Base-by-base conservation (phyloP, 164 flowering plant species). In the Chimonanthus praecox region DNA sequence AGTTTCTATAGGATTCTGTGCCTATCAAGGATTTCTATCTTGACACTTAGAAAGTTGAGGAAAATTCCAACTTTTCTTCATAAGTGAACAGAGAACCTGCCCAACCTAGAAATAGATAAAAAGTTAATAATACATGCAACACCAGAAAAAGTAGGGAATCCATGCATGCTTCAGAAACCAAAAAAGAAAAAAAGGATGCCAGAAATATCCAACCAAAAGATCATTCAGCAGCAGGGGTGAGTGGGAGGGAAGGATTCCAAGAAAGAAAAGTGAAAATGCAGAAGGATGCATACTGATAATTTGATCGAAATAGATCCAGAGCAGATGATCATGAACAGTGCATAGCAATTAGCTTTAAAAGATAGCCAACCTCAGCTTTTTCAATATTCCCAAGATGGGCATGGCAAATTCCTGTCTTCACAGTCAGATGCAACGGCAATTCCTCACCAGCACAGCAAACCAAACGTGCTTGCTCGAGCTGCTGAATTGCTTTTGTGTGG, bases 391-490 rank as follows among this genome's bases (percentile, higher is more conserved):
- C 91, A 62, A 92, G 89, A 72, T 86, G 80, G 75, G 84, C 80
- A 58, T 89, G 81, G 70, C 97, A 94, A 72, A 92, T 82, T 78
- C 97, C 98, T 70, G 85, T 90, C 82, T 87, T 92, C 18, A 84
- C 68, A 65, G 72, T 81, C 58, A 94, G 81, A 68, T 78, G 20
- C 50, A 86, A 47, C 58, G 92, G 92, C 64, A 85, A 78, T 61
- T 87, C 88, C 74, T 87, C 77, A 33, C 78, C 84, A 71, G 80
- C 47, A 71, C 73, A 77, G 74, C 73, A 74, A 63, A 76, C 73
- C 47, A 70, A 67, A 44, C 78, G 82, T 75, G 86, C 88, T 72
- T 77, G 84, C 77, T 89, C 86, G 79, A 94, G 86, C 76, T 82
- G 88, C 67, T 81, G 80, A 79, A 90, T 86, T 69, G 97, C 95